These are phyloP conservation scores for Ceriops decandra DNA, from an alignment of 345 rosid genomes.

Conservation along the genomic window DNA sequence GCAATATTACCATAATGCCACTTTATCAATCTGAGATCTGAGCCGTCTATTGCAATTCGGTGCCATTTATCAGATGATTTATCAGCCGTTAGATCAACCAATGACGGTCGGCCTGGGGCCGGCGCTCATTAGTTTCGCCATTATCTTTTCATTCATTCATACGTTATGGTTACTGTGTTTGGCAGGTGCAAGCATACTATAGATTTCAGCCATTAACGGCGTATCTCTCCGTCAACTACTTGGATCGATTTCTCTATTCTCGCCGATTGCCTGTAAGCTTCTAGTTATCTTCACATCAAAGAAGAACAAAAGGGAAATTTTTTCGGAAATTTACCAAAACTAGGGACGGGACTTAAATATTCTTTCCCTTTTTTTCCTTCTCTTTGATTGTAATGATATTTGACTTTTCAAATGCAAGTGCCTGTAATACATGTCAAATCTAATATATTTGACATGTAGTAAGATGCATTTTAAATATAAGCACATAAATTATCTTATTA, in stretches of 20 bases:
- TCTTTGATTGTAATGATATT: conserved; percentile 14
- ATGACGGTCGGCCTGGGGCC: no score
- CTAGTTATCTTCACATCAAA: not conserved
- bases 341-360: conserved; percentile 15
- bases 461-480: no score
- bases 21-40: not conserved
- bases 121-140: not conserved
- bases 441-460: not conserved
- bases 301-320: not conserved
- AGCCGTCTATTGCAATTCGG: not conserved
- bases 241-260: conserved; percentile 81
- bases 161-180: conserved; percentile 11
- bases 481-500: no score
- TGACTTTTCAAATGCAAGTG: conserved; percentile 44
- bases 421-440: not conserved
- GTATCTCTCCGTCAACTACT: conserved; percentile 90
- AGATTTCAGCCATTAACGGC: conserved; percentile 89
- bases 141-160: not conserved
- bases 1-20: conserved; percentile 26
- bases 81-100: conserved; percentile 11
- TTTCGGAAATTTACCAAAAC: conserved; percentile 8
- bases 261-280: conserved; percentile 68
- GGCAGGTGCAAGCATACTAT: conserved; percentile 67
- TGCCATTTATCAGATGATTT: not conserved
- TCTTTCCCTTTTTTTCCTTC: conserved; percentile 18